These are phyloP conservation scores for Nemania serpens DNA, from an alignment of 2,329 filamentous ascomycete genomes.

Conservation along the genomic window DNA sequence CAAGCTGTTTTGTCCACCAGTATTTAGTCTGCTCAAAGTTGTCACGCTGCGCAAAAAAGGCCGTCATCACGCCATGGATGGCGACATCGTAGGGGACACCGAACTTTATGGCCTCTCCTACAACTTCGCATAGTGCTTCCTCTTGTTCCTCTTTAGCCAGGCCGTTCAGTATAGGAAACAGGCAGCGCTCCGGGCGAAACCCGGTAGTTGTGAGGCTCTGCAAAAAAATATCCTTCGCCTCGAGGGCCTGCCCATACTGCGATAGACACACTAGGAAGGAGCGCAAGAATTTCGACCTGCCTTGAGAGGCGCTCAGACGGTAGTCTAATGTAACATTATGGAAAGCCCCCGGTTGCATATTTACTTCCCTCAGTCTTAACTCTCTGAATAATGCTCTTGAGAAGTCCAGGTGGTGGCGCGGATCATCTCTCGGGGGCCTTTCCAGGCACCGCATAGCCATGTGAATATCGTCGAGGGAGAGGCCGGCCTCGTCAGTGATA, in stretches of 20 bases:
- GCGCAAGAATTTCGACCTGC: conserved; percentile 33
- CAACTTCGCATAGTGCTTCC: conserved; percentile 60
- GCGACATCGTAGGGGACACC: conserved; percentile 50
- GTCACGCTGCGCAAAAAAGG: conserved; percentile 64
- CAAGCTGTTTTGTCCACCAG: conserved; percentile 67
- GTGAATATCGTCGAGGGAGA: conserved; percentile 49
- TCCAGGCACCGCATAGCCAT: conserved; percentile 52
- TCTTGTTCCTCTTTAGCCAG: conserved; percentile 65
- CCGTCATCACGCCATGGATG: conserved; percentile 61
- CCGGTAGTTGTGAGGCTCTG: conserved; percentile 13
- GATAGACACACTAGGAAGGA: conserved; percentile 35
- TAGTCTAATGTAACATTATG: conserved; percentile 20
- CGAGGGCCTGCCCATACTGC: conserved; percentile 39
- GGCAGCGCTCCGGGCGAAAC: conserved; percentile 47
- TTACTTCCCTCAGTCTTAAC: conserved; percentile 38
- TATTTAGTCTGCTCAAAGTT: conserved; percentile 64
- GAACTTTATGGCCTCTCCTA: conserved; percentile 55
- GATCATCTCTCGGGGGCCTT: conserved; percentile 49
- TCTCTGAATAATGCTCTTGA: conserved; percentile 49
- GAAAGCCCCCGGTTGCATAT: conserved; percentile 13
- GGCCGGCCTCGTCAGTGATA: conserved; percentile 17
- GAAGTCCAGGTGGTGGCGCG: conserved; percentile 53
- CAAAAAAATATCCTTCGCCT: conserved; percentile 38
- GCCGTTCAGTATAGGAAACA: conserved; percentile 61
- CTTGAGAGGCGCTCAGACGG: neutral